Evolutionary conservation across 2,329 filamentous ascomycete genomes (phyloP).

Genomic region (Fusarium gaditjirri): DNA sequence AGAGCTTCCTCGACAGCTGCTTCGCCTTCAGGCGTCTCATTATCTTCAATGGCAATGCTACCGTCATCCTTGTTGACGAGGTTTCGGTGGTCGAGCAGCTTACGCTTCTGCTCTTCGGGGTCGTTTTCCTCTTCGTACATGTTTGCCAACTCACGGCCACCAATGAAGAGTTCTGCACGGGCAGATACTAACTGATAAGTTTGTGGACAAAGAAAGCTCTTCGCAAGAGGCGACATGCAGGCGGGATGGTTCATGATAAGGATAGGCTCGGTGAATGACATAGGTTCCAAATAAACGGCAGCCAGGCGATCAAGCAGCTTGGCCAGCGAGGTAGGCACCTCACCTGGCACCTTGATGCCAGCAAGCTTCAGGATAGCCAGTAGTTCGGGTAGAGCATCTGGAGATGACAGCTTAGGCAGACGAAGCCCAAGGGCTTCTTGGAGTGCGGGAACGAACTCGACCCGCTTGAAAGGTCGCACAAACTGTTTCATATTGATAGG

Average conservation of each 20-base stretch:
- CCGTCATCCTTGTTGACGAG: slow-evolving; percentile 51
- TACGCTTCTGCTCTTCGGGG: slow-evolving; percentile 84
- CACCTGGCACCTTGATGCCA: slow-evolving; percentile 72
- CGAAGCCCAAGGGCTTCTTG: slow-evolving; percentile 72
- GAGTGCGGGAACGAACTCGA: slow-evolving; percentile 86
- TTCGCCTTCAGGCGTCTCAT: slow-evolving; percentile 16
- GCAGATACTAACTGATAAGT: slow-evolving; percentile 80
- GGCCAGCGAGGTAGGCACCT: slow-evolving; percentile 67
- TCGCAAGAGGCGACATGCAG: slow-evolving; percentile 90
- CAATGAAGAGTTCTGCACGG: slow-evolving; percentile 85
- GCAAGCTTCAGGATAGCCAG: slow-evolving; percentile 65
- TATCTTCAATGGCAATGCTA: slow-evolving; percentile 44
- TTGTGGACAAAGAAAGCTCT: slow-evolving; percentile 78
- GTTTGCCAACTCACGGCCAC: slow-evolving; percentile 86
- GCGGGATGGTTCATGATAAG: slow-evolving; percentile 93
- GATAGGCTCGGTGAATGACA: slow-evolving; percentile 73
- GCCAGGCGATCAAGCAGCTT: slow-evolving; percentile 85
- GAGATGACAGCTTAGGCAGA: slow-evolving; percentile 70
- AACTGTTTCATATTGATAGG: slow-evolving; percentile 61
- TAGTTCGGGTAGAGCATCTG: slow-evolving; percentile 68
- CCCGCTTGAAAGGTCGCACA: slow-evolving; percentile 67
- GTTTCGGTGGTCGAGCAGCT: slow-evolving; percentile 72
- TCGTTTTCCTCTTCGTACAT: slow-evolving; percentile 99
- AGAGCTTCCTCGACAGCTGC: slow-evolving; percentile 4
- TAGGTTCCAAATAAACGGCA: slow-evolving; percentile 79